These are phyloP conservation scores for Nakazawaea holstii DNA, from an alignment of 805 yeast species.

Conservation along the genomic window DNA sequence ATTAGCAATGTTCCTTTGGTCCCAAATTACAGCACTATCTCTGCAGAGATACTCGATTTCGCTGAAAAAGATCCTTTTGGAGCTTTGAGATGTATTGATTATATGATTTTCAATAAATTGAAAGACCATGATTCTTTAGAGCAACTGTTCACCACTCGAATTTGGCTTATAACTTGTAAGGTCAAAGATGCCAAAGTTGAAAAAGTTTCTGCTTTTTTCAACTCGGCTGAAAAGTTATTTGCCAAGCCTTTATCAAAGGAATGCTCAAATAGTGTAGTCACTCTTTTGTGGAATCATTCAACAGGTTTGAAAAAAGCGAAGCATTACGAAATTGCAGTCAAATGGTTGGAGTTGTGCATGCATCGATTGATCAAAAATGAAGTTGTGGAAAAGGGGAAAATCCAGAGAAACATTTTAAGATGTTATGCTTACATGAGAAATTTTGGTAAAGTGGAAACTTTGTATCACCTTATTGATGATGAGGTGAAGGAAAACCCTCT, in stretches of 20 bases:
- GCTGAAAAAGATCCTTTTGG: conserved; percentile 18
- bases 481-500: conserved; percentile 20
- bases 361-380: conserved; percentile 16
- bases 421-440: conserved; percentile 21
- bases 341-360: conserved; percentile 16
- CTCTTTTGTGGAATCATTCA: conserved; percentile 35
- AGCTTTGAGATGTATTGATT: conserved; percentile 29
- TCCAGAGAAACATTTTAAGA: conserved; percentile 30
- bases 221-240: conserved; percentile 23
- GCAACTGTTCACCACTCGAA: conserved; percentile 20
- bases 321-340: conserved; percentile 10
- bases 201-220: conserved; percentile 19
- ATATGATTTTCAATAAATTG: conserved; percentile 27
- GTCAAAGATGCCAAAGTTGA: conserved; percentile 15
- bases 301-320: conserved; percentile 22
- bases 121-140: conserved; percentile 21
- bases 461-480: conserved; percentile 20
- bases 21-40: conserved; percentile 17
- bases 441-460: conserved; percentile 15
- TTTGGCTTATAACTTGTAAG: conserved; percentile 20
- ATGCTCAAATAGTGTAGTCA: conserved; percentile 26
- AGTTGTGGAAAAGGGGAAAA: conserved; percentile 27
- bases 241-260: conserved; percentile 20
- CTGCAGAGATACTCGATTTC: conserved; percentile 24
- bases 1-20: conserved; percentile 23